Conservation (phyloP, 139 green algal species). For the Chlorella sp. region DNA sequence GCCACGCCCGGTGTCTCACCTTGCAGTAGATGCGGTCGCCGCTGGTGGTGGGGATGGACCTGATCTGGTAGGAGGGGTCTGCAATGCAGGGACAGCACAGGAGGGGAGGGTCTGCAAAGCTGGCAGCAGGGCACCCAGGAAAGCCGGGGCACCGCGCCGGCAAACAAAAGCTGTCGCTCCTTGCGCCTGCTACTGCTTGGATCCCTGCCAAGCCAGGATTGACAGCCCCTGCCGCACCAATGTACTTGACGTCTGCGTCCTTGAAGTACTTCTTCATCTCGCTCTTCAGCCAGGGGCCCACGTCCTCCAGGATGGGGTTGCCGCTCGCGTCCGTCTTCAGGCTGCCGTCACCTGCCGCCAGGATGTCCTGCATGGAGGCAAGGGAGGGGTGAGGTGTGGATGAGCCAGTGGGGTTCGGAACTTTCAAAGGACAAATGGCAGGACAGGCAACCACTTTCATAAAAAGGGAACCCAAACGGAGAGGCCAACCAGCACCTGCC, state of each 20-base stretch:
- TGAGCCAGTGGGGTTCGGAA: too few relatives aligned
- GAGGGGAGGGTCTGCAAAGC: not conserved
- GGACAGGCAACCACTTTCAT: too few relatives aligned
- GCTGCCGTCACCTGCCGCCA: conserved; percentile 39
- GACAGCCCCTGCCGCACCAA: too few relatives aligned
- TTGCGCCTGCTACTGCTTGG: too few relatives aligned
- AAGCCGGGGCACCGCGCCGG: too few relatives aligned
- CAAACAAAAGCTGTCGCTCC: too few relatives aligned
- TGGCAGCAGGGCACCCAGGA: too few relatives aligned
- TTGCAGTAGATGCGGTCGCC: conserved; percentile 95
- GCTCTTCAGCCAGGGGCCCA: conserved; percentile 71
- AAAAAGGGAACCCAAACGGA: too few relatives aligned
- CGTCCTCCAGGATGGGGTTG: conserved; percentile 77
- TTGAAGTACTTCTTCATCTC: conserved; percentile 74
- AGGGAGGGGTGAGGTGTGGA: too few relatives aligned
- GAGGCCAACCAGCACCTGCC: too few relatives aligned
- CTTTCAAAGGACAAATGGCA: too few relatives aligned
- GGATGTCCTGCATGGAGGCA: conserved; percentile 67
- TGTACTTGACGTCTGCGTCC: conserved; percentile 72
- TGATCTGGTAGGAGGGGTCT: conserved; percentile 37
- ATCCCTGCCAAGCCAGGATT: too few relatives aligned
- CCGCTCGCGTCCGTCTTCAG: conserved; percentile 63
- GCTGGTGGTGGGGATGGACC: conserved; percentile 88
- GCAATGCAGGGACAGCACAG: not conserved
- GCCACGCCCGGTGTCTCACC: conserved; percentile 37